Conservation (phyloP, 495 filamentous ascomycete species). For the Aspergillus indologenus region DNA sequence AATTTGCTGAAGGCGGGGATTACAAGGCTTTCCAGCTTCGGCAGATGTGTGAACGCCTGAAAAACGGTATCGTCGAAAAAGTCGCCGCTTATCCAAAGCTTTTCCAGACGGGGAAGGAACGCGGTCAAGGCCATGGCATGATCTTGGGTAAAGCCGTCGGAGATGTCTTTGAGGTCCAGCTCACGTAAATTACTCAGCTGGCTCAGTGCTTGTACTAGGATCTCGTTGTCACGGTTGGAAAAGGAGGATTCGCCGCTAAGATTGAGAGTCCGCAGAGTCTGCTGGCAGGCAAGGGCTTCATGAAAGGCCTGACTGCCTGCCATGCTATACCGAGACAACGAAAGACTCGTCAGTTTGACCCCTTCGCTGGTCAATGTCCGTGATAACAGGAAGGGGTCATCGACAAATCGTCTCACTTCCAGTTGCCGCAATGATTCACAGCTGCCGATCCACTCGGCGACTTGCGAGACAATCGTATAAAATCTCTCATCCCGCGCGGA, state of each 20-base stretch:
- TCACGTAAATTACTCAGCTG: slow-evolving; percentile 46
- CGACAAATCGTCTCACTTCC: slow-evolving; percentile 47
- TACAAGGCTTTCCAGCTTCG: slow-evolving; percentile 42
- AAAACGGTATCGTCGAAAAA: slow-evolving; percentile 52
- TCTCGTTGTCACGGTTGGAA: slow-evolving; percentile 43
- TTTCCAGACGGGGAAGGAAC: slow-evolving; percentile 49
- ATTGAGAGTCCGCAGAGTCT: slow-evolving; percentile 40
- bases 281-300: slow-evolving; percentile 47
- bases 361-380: slow-evolving; percentile 51
- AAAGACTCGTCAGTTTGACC: slow-evolving; percentile 46
- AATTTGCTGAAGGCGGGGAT: slow-evolving; percentile 49
- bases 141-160: slow-evolving; percentile 50
- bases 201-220: slow-evolving; percentile 47
- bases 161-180: slow-evolving; percentile 51
- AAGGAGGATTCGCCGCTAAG: slow-evolving; percentile 53
- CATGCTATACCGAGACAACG: slow-evolving; percentile 47
- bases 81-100: slow-evolving; percentile 54
- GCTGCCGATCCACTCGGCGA: slow-evolving; percentile 35
- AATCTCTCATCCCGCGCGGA: slow-evolving; percentile 35
- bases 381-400: slow-evolving; percentile 49
- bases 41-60: slow-evolving; percentile 34
- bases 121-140: slow-evolving; percentile 51
- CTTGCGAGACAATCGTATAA: slow-evolving; percentile 50
- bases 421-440: slow-evolving; percentile 55
- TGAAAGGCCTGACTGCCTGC: slow-evolving; percentile 48